Conservation (phyloP, 1,284 basidiomycete species). For the Coniferiporia sulphurascens region DNA sequence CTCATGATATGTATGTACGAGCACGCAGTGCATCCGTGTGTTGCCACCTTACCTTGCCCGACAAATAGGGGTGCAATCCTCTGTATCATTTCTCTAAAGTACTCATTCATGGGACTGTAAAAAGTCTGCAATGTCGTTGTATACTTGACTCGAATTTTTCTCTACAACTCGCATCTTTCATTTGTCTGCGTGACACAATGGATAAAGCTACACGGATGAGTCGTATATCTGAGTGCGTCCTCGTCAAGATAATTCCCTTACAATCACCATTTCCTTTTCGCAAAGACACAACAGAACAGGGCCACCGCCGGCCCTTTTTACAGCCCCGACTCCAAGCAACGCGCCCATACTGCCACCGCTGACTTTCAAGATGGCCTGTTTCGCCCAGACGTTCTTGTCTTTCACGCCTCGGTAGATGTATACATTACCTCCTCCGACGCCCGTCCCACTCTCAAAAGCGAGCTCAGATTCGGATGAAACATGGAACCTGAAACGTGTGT, state of each 20-base stretch:
- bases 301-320: constrained; percentile 33
- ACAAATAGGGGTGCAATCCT: background rate
- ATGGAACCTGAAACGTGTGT: constrained; percentile 81
- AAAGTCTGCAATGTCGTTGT: constrained; percentile 2
- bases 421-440: constrained; percentile 67
- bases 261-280: constrained; percentile 69
- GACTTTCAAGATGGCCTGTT: constrained; percentile 75
- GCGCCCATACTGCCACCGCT: constrained; percentile 65
- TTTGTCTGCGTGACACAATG: background rate
- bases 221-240: background rate
- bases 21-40: background rate
- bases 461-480: constrained; percentile 50
- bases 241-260: constrained; percentile 27
- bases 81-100: constrained; percentile 7
- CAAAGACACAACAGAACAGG: constrained; percentile 66
- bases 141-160: background rate
- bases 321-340: constrained; percentile 70
- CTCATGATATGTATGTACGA: constrained; percentile 6
- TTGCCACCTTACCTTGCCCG: background rate
- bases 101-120: background rate
- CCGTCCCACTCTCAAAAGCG: constrained; percentile 75
- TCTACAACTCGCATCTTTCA: background rate
- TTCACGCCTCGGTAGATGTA: constrained; percentile 72
- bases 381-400: constrained; percentile 52
- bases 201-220: background rate